These are phyloP conservation scores for Jackrogersella multiformis DNA, from an alignment of 495 filamentous ascomycete genomes.

Conservation along the genomic window DNA sequence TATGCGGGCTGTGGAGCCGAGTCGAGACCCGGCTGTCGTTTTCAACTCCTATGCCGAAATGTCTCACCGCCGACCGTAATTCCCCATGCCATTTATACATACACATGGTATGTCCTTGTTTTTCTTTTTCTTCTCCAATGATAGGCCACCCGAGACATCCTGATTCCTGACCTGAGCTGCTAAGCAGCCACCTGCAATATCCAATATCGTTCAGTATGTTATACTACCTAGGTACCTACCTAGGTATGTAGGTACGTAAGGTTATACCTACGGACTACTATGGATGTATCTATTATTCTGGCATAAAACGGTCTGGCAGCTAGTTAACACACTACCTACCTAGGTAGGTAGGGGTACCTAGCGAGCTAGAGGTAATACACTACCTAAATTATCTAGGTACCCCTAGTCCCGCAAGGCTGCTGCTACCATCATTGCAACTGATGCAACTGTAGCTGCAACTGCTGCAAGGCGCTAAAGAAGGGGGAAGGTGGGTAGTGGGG, in stretches of 20 bases:
- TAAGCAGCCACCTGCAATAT: no score
- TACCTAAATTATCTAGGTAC: constrained; percentile 10
- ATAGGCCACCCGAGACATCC: constrained; percentile 19
- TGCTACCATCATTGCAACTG: no score
- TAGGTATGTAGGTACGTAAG: no score
- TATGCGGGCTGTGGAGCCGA: constrained; percentile 33
- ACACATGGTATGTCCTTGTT: neutral
- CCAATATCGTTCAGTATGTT: constrained; percentile 20
- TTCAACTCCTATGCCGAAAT: constrained; percentile 27
- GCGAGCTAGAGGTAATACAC: no score
- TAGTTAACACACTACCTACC: constrained; percentile 14
- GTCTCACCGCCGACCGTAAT: constrained; percentile 36
- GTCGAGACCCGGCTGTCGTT: constrained; percentile 34
- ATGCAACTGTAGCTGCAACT: no score
- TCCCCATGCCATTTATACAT: neutral
- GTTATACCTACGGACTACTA: neutral
- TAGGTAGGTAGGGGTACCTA: no score
- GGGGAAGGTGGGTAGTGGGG: constrained; percentile 29
- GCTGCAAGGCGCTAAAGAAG: constrained; percentile 41
- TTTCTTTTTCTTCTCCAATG: constrained; percentile 19
- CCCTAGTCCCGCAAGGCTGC: constrained; percentile 34
- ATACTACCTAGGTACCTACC: constrained; percentile 1
- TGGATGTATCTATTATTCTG: constrained; percentile 8
- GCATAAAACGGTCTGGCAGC: constrained; percentile 34
- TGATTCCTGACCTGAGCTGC: constrained; percentile 6